Base-by-base conservation (phyloP, 768 basidiomycete species). In the Neoboletus brunneissimus region DNA sequence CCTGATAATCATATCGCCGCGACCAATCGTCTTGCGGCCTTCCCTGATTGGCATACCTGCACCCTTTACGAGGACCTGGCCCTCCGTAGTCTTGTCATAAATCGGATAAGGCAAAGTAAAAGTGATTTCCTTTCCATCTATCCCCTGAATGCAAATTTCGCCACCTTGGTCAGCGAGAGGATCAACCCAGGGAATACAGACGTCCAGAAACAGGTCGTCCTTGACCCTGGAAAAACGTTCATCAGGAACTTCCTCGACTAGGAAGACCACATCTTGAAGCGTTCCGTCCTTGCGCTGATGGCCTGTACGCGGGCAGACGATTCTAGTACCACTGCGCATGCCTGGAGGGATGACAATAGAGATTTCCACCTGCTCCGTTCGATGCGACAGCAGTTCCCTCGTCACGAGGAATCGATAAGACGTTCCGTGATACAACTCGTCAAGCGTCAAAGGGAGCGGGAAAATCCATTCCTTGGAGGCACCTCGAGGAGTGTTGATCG, bases 21-120 rank as follows among this genome's bases (percentile, higher is more conserved):
- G 77, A 35, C 83, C 84, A 51, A 81, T 67, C 11, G 81, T 72
- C 62, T 75, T 72, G 11, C 82, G 79, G 31, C 78, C 72, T n/a
- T 80, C 75, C 54, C 81, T 72, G 44, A 84, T 74, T 40, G 85
- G 85, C 87, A 89, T 89, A n/a, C 87, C 87, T 51, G 81, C 83
- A 41, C 82, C 85, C 63, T 75, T 75, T 52, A 86, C 72, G 40
- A 77, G 72, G 42, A 77, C 68, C 56, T 79, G 76, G 16, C 83
- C 85, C 50, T 76, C 78, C 52, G 81, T 71, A 5, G 71, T 72
- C 62, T 77, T 77, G 60, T 81, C 79, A 50, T 73, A 67, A 60
- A 79, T 75, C 41, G 80, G 76, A 58, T 79, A 79, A 54, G 86
- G 82, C 53, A 88, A 77, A 35, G 72, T 67, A 42, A 87, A 70